These are phyloP conservation scores for Syzygium grande DNA, from an alignment of 345 rosid species.

Conservation along the genomic window DNA sequence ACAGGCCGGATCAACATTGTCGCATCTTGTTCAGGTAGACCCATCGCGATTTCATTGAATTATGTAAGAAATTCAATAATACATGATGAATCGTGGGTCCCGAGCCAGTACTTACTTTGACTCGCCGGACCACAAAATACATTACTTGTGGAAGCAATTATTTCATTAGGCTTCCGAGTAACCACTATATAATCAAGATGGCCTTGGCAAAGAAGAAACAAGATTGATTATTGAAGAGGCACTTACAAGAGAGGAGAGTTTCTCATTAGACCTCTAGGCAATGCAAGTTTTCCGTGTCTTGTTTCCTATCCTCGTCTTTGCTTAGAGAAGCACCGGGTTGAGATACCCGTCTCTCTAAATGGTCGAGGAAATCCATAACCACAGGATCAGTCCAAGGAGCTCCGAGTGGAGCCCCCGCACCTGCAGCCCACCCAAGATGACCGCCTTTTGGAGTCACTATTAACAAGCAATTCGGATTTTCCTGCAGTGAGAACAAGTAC, in stretches of 20 bases:
- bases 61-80: not conserved
- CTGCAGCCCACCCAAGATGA: conserved; percentile 92
- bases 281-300: conserved; percentile 11
- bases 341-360: conserved; percentile 35
- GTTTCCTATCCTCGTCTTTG: conserved; percentile 2
- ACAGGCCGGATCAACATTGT: not conserved
- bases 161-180: not conserved
- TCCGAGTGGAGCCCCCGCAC: conserved; percentile 60
- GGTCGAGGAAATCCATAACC: conserved; percentile 75
- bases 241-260: not conserved
- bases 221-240: not conserved
- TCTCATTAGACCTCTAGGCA: conserved; percentile 16
- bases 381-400: conserved; percentile 84
- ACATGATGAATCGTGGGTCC: not conserved
- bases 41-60: not conserved
- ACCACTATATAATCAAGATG: not conserved
- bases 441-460: conserved; percentile 87
- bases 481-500: conserved; percentile 24
- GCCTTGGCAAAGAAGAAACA: not conserved
- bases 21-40: not conserved
- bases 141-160: not conserved
- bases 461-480: conserved; percentile 69
- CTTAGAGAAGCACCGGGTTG: not conserved
- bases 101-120: not conserved
- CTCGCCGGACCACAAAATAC: not conserved